These are phyloP conservation scores for Pseudopediastrum boryanum DNA, from an alignment of 139 green algal genomes.

Conservation along the genomic window DNA sequence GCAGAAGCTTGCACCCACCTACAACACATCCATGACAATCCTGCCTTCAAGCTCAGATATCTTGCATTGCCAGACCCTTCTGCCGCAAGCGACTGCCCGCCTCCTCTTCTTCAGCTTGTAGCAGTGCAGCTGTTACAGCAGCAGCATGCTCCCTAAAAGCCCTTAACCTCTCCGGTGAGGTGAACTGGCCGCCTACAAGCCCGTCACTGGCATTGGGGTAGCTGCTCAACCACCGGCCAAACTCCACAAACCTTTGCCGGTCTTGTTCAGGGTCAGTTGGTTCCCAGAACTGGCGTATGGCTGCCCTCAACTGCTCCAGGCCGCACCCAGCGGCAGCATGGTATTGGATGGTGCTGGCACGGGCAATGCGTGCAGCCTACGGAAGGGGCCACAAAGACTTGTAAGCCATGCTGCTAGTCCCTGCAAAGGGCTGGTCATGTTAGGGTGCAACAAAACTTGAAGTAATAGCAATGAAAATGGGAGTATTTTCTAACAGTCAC, in stretches of 20 bases:
- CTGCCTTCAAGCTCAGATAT: too few species aligned
- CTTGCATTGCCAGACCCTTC: too few species aligned
- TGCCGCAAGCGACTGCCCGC: too few species aligned
- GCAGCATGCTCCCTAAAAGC: constrained; percentile 29
- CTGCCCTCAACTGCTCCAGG: constrained; percentile 12
- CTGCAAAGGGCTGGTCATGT: too few species aligned
- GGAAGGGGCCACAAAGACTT: not conserved
- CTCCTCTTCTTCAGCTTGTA: too few species aligned
- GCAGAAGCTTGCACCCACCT: too few species aligned
- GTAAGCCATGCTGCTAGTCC: too few species aligned
- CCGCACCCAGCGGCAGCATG: not conserved
- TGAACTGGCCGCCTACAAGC: not conserved
- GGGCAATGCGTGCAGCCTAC: constrained; percentile 16
- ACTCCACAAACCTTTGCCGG: constrained; percentile 3
- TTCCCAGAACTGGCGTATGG: not conserved
- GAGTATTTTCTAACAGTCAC: not conserved
- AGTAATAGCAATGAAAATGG: not conserved
- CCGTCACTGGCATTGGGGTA: constrained; percentile 14
- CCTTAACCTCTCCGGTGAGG: not conserved
- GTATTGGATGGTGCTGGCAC: constrained; percentile 27
- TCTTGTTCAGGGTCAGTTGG: not conserved
- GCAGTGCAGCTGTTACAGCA: constrained; percentile 9
- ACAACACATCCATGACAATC: too few species aligned
- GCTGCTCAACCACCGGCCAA: constrained; percentile 8
- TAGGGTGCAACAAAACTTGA: not conserved